phyloP scores from a whole-genome alignment of 192 early-diverging fungal species.

The Lobosporangium transversale region DNA sequence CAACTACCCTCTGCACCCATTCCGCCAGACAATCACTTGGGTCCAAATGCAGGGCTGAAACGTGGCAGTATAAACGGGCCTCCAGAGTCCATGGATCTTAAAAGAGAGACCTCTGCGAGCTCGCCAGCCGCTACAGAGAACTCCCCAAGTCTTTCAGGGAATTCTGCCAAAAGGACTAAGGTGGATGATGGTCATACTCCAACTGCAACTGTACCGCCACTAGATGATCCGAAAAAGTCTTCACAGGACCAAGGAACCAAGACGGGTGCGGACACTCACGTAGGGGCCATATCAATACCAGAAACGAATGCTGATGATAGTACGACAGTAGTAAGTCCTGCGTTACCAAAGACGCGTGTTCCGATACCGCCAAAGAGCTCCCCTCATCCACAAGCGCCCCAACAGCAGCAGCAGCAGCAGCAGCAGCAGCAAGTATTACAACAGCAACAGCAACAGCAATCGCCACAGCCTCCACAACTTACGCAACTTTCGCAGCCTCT shows the following conservation, averaged over 20 bases:
- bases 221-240: constrained; percentile 13
- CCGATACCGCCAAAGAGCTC: neutral
- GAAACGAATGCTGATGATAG: neutral
- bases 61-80: constrained; percentile 16
- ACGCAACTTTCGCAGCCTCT: neutral
- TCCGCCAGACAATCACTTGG: neutral
- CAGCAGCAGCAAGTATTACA: constrained; percentile 11
- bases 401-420: constrained; percentile 14
- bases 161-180: constrained; percentile 35
- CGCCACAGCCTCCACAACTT: neutral
- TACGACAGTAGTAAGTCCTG: neutral
- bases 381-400: constrained; percentile 6
- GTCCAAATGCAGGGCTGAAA: neutral
- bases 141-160: constrained; percentile 35
- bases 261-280: neutral
- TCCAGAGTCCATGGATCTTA: constrained; percentile 17
- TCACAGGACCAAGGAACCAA: constrained; percentile 4
- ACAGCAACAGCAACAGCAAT: neutral
- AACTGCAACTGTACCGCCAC: neutral
- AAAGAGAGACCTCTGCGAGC: constrained; percentile 42
- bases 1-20: constrained; percentile 48
- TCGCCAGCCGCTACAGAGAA: constrained; percentile 38
- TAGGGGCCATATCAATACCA: neutral
- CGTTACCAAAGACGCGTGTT: neutral
- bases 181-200: constrained; percentile 16